Percentiles rank a stretch among this genome's conserved stretches.
Conservation (phyloP, 169 alveolate species). For the Plasmodium inui region DNA sequence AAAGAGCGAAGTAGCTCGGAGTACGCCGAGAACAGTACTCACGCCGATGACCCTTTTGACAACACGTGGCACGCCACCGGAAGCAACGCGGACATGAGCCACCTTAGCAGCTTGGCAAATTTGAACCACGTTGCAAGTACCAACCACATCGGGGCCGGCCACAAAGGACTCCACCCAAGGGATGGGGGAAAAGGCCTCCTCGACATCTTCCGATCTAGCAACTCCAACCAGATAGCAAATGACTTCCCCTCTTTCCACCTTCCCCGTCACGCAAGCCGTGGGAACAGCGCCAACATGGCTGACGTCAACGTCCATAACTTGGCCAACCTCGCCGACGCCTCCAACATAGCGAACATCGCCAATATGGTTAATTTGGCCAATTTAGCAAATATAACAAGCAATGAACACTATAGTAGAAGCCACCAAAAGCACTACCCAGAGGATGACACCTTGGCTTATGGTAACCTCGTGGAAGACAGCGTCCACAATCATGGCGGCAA, state of each 20-base stretch:
- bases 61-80: not conserved
- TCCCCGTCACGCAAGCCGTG: not conserved
- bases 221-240: not conserved
- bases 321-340: not conserved
- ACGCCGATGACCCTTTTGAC: not conserved
- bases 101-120: not conserved
- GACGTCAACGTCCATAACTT: not conserved
- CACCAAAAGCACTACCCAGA: not conserved
- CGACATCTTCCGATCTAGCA: conserved; percentile 24
- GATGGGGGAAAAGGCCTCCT: conserved; percentile 45
- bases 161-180: conserved; percentile 23
- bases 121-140: not conserved
- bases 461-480: not conserved
- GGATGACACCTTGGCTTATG: not conserved
- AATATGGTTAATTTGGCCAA: not conserved
- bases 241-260: not conserved
- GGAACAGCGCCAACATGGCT: not conserved
- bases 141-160: not conserved
- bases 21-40: not conserved
- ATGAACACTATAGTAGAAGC: not conserved
- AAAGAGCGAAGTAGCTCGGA: conserved; percentile 30
- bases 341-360: not conserved
- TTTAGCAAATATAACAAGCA: not conserved
- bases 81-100: not conserved
- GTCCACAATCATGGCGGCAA: not conserved